Evolutionary conservation across 2,329 filamentous ascomycete genomes (phyloP), one percentile per base, ranked within the genome.

Genomic region (Colletotrichum simmondsii): DNA sequence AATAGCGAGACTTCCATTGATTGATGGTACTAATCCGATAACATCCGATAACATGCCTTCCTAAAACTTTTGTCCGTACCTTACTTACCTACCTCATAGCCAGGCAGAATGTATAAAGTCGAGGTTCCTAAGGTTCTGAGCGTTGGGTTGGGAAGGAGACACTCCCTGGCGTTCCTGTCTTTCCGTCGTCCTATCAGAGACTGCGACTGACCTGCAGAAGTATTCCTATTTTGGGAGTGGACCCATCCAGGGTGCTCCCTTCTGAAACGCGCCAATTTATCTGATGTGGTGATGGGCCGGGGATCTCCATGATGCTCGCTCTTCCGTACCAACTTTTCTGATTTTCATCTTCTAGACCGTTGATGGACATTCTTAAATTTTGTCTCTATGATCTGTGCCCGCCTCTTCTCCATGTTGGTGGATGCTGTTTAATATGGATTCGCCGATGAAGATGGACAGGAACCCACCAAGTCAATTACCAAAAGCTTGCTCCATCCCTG

Each of bases 261-360:
- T 72, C 57, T 72, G 68, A 73, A 73, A 73, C 71, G 71, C 68
- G 24, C 68, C 63, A 73, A 73, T 68, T 63, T 54, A 72, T 72
- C 71, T 73, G 71, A 73, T 63, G 71, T 70, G 60, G 71, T 65
- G 60, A 62, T 72, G 60, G 70, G n/a, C 60, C 19, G 70, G 70
- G 52, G 60, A 65, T 70, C 59, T 65, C 70, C 60, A 70, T 60
- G 59, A 49, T 37, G 60, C 26, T 63, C 58, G 37, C 32, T 35
- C 35, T 12, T 28, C 52, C 63, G 37, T 32, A 26, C 32, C 42
- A 37, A 30, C 24, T 35, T 68, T 68, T 60, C 56, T 58, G 46
- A 58, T 63, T 63, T 46, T 63, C 26, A 6, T 42, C 42, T 49
- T 49, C 42, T n/a, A 49, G 42, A 49, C 42, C 42, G 8, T 49